Evolutionary conservation across 2,329 filamentous ascomycete genomes (phyloP), one percentile per base, ranked within the genome.

Genomic region (Aureobasidium sp.): DNA sequence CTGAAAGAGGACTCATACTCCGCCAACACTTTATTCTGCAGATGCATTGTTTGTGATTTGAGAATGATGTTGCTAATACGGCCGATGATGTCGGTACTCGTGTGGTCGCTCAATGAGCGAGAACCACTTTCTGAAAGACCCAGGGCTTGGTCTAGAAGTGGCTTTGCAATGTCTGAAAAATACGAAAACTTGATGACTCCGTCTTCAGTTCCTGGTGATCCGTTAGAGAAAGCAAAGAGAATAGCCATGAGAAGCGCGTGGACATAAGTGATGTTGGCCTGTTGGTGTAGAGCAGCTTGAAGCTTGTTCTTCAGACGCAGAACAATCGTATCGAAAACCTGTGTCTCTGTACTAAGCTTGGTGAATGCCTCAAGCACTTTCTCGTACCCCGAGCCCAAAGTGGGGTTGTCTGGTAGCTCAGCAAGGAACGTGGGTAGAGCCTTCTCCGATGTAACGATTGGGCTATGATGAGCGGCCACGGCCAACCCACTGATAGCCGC

Each of bases 371-470:
- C 85, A 27, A 89, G 73, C 0, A 84, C 82, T 5, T 79, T 73
- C n/a, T 80, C 68, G 67, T 86, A 86, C 7, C 68, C 68, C 11
- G 76, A 72, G n/a, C 74, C 72, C 62, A 81, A 81, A 3, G 74
- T 73, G 19, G 79, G 77, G n/a, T 75, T 72, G 62, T 74, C 85
- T 1, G 85, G 86, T 3, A 89, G 72, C 42, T 82, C 81, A 3
- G 85, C 84, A 71, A 88, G 79, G 68, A 88, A 86, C 5, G 82
- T 82, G 29, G 85, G 85, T 67, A 88, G 84, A 0, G 85, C 84
- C 62, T 85, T 84, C 50, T 86, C 81, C 67, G 86, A 81, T 31
- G 88, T 82, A 12, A 85, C 73, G 50, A 81, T 78, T 19, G 85
- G 83, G 67, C 85, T 85, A 63, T 84, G 78, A 63, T 81, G 81